Evolutionary conservation across 2,329 filamentous ascomycete genomes (phyloP), one percentile per base, ranked within the genome.

Genomic region (Teratosphaeria pseudoeucalypti): DNA sequence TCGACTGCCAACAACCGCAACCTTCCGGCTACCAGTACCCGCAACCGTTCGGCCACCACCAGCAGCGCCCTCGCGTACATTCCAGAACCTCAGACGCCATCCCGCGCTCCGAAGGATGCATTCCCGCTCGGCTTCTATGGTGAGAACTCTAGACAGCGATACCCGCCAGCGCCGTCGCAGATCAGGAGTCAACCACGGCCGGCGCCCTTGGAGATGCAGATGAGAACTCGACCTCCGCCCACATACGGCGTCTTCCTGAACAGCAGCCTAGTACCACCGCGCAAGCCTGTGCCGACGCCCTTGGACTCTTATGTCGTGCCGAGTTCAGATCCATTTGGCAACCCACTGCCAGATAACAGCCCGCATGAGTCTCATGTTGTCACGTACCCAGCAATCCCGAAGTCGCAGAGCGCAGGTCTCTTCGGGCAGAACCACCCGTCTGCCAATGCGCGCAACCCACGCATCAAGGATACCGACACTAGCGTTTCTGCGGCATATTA

Each of bases 91-190:
- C 58, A 54, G 14, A 59, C 59, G 10, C 57, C 60, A 5, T 56
- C 54, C 11, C 61, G 63, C 27, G 54, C 27, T 26, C 47, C 53
- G 34, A 67, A 65, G 43, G 62, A 65, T 47, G 32, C 55, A 6
- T 60, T 58, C 53, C 65, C 65, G n/a, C 59, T 65, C 10, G 64
- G 60, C 47, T 64, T 66, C 43, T 67, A 67, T 49, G 60, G 62
- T 27, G 58, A 62, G 49, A 27, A 54, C 23, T 65, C 65, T 11
- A 60, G 59, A 9, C 58, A 65, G 34, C 63, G 63, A 19, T 66
- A 66, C 54, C 65, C 65, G 56, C 52, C 39, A 54, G 29, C 55
- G 54, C 49, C 34, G 27, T 39, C 34, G 27, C 19, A 34, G 14
- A 52, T 52, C 10, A 19, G 16, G n/a, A 14, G 10, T 39, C 11